These are phyloP conservation scores for Boletus patriciae DNA, from an alignment of 768 basidiomycete species.

Conservation along the genomic window DNA sequence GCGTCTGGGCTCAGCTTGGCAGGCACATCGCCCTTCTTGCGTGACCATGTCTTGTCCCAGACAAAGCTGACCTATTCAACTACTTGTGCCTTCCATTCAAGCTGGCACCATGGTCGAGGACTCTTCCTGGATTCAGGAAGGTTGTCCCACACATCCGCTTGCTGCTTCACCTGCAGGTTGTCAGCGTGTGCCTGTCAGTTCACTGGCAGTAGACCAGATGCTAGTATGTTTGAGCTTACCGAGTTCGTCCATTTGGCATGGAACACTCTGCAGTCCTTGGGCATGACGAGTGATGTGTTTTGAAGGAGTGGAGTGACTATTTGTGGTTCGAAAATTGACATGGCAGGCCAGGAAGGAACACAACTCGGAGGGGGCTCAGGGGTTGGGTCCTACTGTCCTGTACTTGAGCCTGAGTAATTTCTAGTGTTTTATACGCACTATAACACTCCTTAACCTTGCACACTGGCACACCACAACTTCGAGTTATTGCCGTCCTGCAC, in stretches of 20 bases:
- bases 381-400: too few species aligned
- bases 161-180: background rate
- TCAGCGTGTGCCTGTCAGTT: background rate
- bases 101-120: background rate
- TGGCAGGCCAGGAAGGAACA: background rate
- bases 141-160: background rate
- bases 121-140: background rate
- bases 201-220: too few species aligned
- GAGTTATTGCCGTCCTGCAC: background rate
- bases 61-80: background rate
- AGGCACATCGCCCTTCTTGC: background rate
- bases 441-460: background rate
- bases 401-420: too few species aligned
- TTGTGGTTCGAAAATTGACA: background rate
- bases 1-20: background rate
- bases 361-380: too few species aligned
- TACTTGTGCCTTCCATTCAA: background rate
- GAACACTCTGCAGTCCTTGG: background rate
- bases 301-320: background rate
- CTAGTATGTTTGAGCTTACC: background rate
- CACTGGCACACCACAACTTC: background rate
- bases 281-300: background rate
- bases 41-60: background rate
- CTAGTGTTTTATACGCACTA: too few species aligned
- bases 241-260: background rate